Base-by-base conservation (phyloP, 176 grass and related monocot genomes). In the Chloris gayana region DNA sequence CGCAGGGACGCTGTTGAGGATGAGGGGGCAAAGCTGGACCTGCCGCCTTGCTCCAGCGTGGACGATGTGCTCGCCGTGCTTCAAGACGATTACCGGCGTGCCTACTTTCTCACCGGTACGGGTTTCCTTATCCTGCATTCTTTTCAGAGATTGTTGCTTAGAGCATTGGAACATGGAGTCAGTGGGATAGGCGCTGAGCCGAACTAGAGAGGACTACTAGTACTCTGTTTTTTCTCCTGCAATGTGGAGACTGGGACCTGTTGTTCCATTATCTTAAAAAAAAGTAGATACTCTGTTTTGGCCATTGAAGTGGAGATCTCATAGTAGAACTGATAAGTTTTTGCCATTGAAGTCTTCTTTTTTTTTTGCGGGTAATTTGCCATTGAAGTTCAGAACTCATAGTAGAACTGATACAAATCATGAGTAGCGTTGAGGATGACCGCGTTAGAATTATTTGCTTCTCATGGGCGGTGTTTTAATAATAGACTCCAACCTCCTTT, bases 41-140 rank as follows among this genome's bases (percentile, higher is more conserved):
- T 56, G 67, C 39, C 66, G 68, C 57, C 54, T 8, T 57, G 78
- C 74, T 83, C 83, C 61, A 87, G 86, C 45, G 71, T 93, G 3
- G 92, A 98, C 1, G 88, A 91, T 59, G 81, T 98, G 75, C 32
- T 95, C 73, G 90, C 72, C 25, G 61, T 86, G 83, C 85, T 98
- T 77, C 31, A 69, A 65, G 86, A 63, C 21, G 92, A 93, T 45
- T 98, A 91, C 38, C 54, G 68, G 45, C 92, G 75, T 77, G 92
- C 95, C 78, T 95, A 98, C 83, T 98, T 98, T 83, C 89, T 98
- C 9, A 94, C 95, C 14, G 94, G 94, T 90, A 83, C 1, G 70
- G 29, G 3, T 44, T 90, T 49, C 13, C 49, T 71, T 41, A 22
- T 11, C 41, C 59, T 61, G 34, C 37, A 11, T 38, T 39, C 7